These are phyloP conservation scores for Trifolium dubium DNA, from an alignment of 306 rosid genomes.

Conservation along the genomic window DNA sequence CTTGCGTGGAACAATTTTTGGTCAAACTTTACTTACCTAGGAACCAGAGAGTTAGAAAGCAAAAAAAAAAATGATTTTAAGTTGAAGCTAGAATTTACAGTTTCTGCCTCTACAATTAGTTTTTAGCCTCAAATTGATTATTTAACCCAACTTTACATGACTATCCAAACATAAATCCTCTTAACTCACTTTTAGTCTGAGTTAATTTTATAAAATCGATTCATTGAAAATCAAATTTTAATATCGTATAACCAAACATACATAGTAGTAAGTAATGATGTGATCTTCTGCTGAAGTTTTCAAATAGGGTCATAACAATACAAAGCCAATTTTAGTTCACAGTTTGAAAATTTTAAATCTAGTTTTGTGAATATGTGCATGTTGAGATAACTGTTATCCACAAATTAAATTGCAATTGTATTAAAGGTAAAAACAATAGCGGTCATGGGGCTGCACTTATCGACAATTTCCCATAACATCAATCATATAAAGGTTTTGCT, in stretches of 20 bases:
- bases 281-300: slow-evolving; percentile 2
- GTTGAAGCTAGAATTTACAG: neutral
- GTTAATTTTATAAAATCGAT: too few relatives aligned
- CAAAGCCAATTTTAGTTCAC: neutral
- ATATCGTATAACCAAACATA: too few relatives aligned
- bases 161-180: too few relatives aligned
- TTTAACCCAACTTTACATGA: neutral
- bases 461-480: too few relatives aligned
- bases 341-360: neutral
- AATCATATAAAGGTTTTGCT: too few relatives aligned
- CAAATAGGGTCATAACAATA: neutral
- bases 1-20: too few relatives aligned
- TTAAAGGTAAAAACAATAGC: neutral
- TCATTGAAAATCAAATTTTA: too few relatives aligned
- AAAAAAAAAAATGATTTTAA: too few relatives aligned
- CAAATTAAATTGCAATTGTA: too few relatives aligned
- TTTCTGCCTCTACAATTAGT: too few relatives aligned
- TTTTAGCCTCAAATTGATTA: neutral
- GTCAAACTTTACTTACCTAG: too few relatives aligned
- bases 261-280: neutral
- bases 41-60: too few relatives aligned
- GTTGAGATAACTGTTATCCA: neutral
- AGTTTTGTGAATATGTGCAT: neutral
- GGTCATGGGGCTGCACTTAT: neutral
- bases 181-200: neutral